phyloP scores from a whole-genome alignment of 2,329 filamentous ascomycete genomes.

The Cladophialophora psammophila region DNA sequence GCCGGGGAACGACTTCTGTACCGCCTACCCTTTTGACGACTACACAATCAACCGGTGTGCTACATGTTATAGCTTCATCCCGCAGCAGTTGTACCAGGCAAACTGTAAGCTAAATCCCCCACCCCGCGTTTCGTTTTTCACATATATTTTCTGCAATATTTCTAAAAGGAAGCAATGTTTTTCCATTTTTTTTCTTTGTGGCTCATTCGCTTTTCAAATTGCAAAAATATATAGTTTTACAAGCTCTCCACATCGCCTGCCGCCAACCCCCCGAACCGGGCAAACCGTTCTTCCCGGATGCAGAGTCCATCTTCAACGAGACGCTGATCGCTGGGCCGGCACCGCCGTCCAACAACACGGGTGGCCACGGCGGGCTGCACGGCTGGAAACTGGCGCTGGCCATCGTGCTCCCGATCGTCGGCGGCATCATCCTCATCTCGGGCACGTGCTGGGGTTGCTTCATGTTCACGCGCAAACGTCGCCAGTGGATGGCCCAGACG shows the following conservation, averaged over 20 bases:
- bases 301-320: conserved; percentile 52
- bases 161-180: neutral
- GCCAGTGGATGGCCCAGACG: conserved; percentile 45
- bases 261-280: conserved; percentile 48
- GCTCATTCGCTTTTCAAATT: neutral
- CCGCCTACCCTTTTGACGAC: conserved; percentile 49
- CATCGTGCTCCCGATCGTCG: conserved; percentile 54
- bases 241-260: conserved; percentile 56
- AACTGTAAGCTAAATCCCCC: conserved; percentile 50
- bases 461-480: conserved; percentile 53
- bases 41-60: conserved; percentile 52
- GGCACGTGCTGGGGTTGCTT: conserved; percentile 49
- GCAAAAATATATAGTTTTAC: conserved; percentile 48
- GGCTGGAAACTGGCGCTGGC: conserved; percentile 48
- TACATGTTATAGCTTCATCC: conserved; percentile 53
- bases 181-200: neutral
- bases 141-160: too few relatives aligned
- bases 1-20: conserved; percentile 50
- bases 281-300: conserved; percentile 50
- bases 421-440: conserved; percentile 49
- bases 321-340: conserved; percentile 42
- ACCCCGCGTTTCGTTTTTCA: too few relatives aligned
- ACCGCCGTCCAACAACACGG: conserved; percentile 35
- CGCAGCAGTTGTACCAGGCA: conserved; percentile 50
- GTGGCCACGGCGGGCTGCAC: conserved; percentile 36